A percentile compares a stretch with the other conserved stretches of the same genome.
phyloP scores from a whole-genome alignment of 306 rosid species.

The Prinsepia uniflora region DNA sequence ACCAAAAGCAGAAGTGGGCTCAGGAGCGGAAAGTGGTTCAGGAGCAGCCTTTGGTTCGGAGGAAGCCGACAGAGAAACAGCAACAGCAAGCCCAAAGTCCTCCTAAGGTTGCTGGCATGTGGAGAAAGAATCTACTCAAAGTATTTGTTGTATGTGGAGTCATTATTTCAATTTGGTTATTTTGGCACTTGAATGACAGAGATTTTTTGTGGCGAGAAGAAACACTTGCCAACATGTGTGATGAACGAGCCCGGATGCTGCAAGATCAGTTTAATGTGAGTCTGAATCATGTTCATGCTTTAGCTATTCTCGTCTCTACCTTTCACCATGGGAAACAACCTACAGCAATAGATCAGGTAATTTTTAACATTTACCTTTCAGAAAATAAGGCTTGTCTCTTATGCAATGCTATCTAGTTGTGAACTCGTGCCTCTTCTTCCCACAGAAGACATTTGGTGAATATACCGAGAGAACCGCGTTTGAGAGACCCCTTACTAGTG shows the following conservation, averaged over 20 bases:
- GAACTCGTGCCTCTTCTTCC: neutral
- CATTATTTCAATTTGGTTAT: slow-evolving; percentile 52
- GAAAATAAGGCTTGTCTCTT: neutral
- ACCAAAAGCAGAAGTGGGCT: slow-evolving; percentile 36
- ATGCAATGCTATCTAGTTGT: neutral
- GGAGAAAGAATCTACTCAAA: slow-evolving; percentile 64
- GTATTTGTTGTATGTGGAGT: slow-evolving; percentile 51
- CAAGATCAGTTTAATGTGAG: slow-evolving; percentile 97
- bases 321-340: slow-evolving; percentile 90
- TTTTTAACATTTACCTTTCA: slow-evolving; percentile 5
- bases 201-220: slow-evolving; percentile 57
- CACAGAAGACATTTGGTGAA: slow-evolving; percentile 82
- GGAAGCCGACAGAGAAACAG: slow-evolving; percentile 30
- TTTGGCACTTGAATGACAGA: slow-evolving; percentile 48
- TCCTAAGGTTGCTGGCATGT: slow-evolving; percentile 58
- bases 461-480: slow-evolving; percentile 88
- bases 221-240: slow-evolving; percentile 91
- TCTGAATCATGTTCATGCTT: slow-evolving; percentile 90
- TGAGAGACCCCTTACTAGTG: slow-evolving; percentile 96
- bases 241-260: slow-evolving; percentile 94
- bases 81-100: slow-evolving; percentile 35
- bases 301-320: slow-evolving; percentile 90
- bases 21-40: slow-evolving; percentile 30
- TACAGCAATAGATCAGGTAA: slow-evolving; percentile 90
- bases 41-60: slow-evolving; percentile 17